Evolutionary conservation across 2,329 filamentous ascomycete species (phyloP).

Genomic region (Leptographium radiaticola): DNA sequence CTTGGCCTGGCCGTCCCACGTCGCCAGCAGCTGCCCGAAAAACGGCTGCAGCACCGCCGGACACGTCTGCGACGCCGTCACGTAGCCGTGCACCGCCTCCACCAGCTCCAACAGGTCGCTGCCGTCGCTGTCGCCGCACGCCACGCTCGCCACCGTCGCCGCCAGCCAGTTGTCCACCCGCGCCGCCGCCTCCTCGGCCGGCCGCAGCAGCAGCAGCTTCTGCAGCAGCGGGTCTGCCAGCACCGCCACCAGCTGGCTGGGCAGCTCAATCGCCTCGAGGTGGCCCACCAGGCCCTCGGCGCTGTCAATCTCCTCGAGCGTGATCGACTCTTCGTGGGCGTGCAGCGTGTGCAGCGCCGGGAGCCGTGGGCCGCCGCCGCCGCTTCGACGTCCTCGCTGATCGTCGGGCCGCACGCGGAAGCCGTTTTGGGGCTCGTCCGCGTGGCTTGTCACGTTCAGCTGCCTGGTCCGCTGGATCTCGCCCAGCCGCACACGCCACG

Average conservation of each 20-base stretch:
- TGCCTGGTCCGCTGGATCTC: conserved; percentile 49
- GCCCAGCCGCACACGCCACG: conserved; percentile 59
- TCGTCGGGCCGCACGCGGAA: conserved; percentile 47
- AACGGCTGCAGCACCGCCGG: conserved; percentile 17
- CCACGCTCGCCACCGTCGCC: conserved; percentile 41
- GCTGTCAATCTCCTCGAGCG: conserved; percentile 66
- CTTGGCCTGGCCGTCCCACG: conserved; percentile 50
- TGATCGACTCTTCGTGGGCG: conserved; percentile 54
- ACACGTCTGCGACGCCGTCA: conserved; percentile 25
- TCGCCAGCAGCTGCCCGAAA: conserved; percentile 36
- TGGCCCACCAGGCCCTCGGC: conserved; percentile 56
- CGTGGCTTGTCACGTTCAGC: conserved; percentile 27
- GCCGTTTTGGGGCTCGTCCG: conserved; percentile 28
- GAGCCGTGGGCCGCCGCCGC: conserved; percentile 28
- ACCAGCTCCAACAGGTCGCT: conserved; percentile 40
- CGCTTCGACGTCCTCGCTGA: conserved; percentile 21
- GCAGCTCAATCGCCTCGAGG: conserved; percentile 66
- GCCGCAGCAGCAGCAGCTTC: conserved; percentile 57
- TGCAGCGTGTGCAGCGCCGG: conserved; percentile 64
- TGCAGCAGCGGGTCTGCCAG: conserved; percentile 65
- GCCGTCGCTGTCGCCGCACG: conserved; percentile 34
- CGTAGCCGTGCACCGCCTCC: conserved; percentile 41
- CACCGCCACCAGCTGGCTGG: conserved; percentile 68
- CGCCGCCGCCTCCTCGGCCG: conserved; percentile 35
- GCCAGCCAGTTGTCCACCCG: conserved; percentile 48